Conservation (phyloP, 805 yeast genomes). For the Blastobotrys robertii region DNA sequence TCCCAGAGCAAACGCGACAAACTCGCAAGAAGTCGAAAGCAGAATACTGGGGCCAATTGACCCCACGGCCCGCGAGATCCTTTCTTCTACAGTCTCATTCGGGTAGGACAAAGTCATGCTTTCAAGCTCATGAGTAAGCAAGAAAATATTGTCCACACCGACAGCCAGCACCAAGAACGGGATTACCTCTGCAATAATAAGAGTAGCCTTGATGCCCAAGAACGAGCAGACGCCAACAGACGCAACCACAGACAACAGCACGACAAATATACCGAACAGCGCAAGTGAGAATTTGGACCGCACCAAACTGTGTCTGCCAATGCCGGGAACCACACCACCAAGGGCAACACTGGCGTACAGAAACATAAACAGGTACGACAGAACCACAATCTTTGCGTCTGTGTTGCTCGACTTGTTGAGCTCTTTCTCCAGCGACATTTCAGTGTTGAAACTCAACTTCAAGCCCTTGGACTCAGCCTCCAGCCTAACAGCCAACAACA, state of each 20-base stretch:
- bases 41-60: constrained; percentile 82
- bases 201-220: constrained; percentile 74
- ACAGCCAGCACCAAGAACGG: constrained; percentile 89
- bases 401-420: constrained; percentile 72
- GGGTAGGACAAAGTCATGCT: constrained; percentile 40
- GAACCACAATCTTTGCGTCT: constrained; percentile 56
- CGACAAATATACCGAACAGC: constrained; percentile 73
- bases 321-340: constrained; percentile 45
- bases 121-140: constrained; percentile 72
- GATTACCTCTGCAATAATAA: constrained; percentile 92
- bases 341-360: constrained; percentile 76
- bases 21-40: constrained; percentile 66
- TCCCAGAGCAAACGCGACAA: constrained; percentile 71
- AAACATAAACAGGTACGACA: constrained; percentile 82
- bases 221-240: constrained; percentile 75
- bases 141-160: constrained; percentile 91
- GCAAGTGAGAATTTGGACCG: constrained; percentile 68
- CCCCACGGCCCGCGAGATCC: constrained; percentile 56
- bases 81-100: constrained; percentile 41
- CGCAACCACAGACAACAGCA: constrained; percentile 66
- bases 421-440: constrained; percentile 75
- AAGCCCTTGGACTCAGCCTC: constrained; percentile 47
- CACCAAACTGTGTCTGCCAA: constrained; percentile 24
- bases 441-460: constrained; percentile 67
- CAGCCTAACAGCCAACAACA: constrained; percentile 34